These are phyloP conservation scores for Myriosclerotinia duriaeana DNA, from an alignment of 2,329 filamentous ascomycete species.

Conservation along the genomic window DNA sequence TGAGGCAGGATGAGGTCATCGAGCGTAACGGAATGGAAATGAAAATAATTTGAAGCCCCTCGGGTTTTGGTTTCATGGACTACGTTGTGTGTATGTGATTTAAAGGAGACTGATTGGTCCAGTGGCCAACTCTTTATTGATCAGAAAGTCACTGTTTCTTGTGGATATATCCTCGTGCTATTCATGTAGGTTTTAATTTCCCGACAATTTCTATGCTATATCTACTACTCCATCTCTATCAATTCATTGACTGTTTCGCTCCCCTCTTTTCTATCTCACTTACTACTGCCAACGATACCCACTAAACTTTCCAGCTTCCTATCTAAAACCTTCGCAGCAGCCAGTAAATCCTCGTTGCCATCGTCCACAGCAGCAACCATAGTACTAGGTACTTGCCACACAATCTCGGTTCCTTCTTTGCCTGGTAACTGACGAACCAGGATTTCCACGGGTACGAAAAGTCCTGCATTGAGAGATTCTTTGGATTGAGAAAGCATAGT, in stretches of 20 bases:
- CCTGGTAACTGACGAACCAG: slow-evolving; percentile 28
- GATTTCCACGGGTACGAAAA: slow-evolving; percentile 33
- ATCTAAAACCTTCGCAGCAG: slow-evolving; percentile 28
- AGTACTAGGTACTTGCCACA: slow-evolving; percentile 30
- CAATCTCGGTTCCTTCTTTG: slow-evolving; percentile 28
- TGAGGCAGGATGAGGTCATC: slow-evolving; percentile 4
- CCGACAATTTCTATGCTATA: too few relatives aligned
- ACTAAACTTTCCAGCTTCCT: slow-evolving; percentile 28
- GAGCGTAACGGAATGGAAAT: slow-evolving; percentile 17
- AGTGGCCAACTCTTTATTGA: not conserved
- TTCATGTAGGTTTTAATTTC: not conserved
- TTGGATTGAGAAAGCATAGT: slow-evolving; percentile 32
- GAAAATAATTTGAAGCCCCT: slow-evolving; percentile 2
- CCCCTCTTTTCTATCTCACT: not conserved
- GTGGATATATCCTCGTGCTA: not conserved
- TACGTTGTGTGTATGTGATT: not conserved
- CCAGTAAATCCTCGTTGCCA: slow-evolving; percentile 22
- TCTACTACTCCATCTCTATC: not conserved
- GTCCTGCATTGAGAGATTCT: slow-evolving; percentile 24
- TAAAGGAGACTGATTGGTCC: not conserved
- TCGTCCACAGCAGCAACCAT: slow-evolving; percentile 27
- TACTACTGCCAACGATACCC: slow-evolving; percentile 12
- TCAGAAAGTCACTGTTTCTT: not conserved
- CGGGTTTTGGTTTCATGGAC: not conserved
- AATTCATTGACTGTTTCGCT: too few relatives aligned